Evolutionary conservation across 768 basidiomycete genomes (phyloP), one percentile per base, ranked within the genome.

Genomic region (Russula virescens): DNA sequence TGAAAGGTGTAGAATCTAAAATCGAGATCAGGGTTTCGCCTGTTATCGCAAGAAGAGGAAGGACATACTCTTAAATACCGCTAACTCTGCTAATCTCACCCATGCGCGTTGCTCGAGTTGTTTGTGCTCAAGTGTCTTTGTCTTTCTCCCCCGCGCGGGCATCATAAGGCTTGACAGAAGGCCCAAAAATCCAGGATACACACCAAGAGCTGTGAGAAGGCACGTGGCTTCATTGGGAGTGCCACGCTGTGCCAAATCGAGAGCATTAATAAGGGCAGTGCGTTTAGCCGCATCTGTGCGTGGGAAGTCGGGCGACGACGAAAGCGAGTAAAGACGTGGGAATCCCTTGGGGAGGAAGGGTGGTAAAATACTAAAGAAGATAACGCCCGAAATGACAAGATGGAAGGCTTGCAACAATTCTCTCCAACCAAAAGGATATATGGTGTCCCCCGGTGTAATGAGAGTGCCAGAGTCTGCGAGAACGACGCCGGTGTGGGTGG

Each of bases 341-440:
- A 67, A 35, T 18, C 49, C 45, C 60, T 65, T 71, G 26, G 79
- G 76, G 28, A 81, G 62, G 78, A 81, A 78, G 66, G 76, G 71
- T 5, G 83, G 60, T 34, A 87, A 76, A 62, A 86, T 82, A 21
- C 81, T 80, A 59, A 79, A 70, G 58, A 91, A 78, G 5, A 91
- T 81, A 0, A 86, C 73, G 38, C 83, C 70, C 14, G 88, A 89
- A 14, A 87, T 84, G 25, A 83, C 65, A 2, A 91, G 74, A 67
- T 91, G 89, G 73, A 87, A 79, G 4, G 77, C 69, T 68, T 89
- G 87, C n/a, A 86, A 68, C 48, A 78, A 73, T 54, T 86, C 81
- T 48, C 76, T 76, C 77, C 80, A 80, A 6, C 77, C 74, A 76
- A 80, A 86, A 19, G 58, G 63, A 42, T 66, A 62, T 3, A 13